Evolutionary conservation across 2,329 filamentous ascomycete species (phyloP).

Genomic region (Pseudopithomyces maydicus): DNA sequence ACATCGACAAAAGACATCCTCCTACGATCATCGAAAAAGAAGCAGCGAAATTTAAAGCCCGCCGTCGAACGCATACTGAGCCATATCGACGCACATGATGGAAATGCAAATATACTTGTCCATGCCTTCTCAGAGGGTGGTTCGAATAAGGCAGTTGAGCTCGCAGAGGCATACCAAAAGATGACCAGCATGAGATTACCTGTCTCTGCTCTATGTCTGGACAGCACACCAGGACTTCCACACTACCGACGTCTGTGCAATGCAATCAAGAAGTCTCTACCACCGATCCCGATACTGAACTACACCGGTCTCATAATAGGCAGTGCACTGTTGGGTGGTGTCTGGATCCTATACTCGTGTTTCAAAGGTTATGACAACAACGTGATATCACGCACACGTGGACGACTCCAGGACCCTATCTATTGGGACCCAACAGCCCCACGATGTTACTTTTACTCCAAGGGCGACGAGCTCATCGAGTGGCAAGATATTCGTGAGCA

Average conservation of each 20-base stretch:
- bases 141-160: constrained; percentile 32
- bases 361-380: constrained; percentile 29
- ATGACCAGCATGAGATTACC: constrained; percentile 22
- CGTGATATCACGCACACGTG: constrained; percentile 16
- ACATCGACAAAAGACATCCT: constrained; percentile 30
- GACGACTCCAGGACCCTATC: constrained; percentile 10
- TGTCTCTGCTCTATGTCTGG: constrained; percentile 25
- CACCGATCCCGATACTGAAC: constrained; percentile 21
- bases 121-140: constrained; percentile 38
- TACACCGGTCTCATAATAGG: constrained; percentile 20
- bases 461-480: constrained; percentile 60
- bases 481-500: constrained; percentile 61
- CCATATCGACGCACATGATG: constrained; percentile 7
- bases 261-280: constrained; percentile 27
- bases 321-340: constrained; percentile 15
- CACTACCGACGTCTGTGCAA: constrained; percentile 26
- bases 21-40: constrained; percentile 22
- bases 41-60: constrained; percentile 24
- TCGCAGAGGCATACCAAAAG: constrained; percentile 25
- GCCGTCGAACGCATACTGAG: constrained; percentile 23
- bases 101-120: constrained; percentile 17
- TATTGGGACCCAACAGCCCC: constrained; percentile 36
- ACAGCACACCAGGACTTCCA: constrained; percentile 35
- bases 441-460: constrained; percentile 62
- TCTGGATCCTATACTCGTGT: constrained; percentile 24